Base-by-base conservation (phyloP, 73 alveolate species). In the Paramecium sexaurelia region DNA sequence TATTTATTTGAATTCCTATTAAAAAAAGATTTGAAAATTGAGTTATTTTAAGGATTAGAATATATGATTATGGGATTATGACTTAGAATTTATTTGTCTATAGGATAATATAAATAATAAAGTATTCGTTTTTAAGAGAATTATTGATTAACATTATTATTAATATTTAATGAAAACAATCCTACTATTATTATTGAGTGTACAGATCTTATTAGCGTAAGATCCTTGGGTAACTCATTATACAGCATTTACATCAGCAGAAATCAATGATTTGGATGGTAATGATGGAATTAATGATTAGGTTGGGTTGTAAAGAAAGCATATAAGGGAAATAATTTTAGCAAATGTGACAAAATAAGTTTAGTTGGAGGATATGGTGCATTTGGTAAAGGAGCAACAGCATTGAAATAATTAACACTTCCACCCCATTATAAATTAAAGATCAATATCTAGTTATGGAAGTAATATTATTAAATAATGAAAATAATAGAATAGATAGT, bases 281-380 rank as follows among this genome's bases (percentile, higher is more conserved):
- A 78, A 9, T 37, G 24, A 78, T 45, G 1, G 15, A 43, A 78
- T 39, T 41, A 78, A 22, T 78, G 19, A 37, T 51, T 37, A 78
- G 90, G 90, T 19, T 78, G 90, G 90, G 73, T 45, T 78, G 90
- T 78, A 78, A 78, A 39, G 55, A 78, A 78, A 13, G 73, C 68
- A 29, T 78, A 13, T 33, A 41, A 78, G 24, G 90, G 71, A 9
- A 78, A 78, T 20, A 29, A 45, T 7, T 37, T 40, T 24, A 78
- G 55, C 13, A 39, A 78, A 40, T 78, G 90, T 22, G 90, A 39
- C 9, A 45, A 26, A 27, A n/a, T 41, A n/a, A 43, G 45, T 78
- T 43, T 78, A n/a, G 90, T 78, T 41, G 90, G 90, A n/a, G 90
- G 90, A 39, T 78, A 41, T 45, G 73, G 73, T 9, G 90, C 90